phyloP scores from a whole-genome alignment of 169 alveolate genomes.

The Eimeria brunetti region DNA sequence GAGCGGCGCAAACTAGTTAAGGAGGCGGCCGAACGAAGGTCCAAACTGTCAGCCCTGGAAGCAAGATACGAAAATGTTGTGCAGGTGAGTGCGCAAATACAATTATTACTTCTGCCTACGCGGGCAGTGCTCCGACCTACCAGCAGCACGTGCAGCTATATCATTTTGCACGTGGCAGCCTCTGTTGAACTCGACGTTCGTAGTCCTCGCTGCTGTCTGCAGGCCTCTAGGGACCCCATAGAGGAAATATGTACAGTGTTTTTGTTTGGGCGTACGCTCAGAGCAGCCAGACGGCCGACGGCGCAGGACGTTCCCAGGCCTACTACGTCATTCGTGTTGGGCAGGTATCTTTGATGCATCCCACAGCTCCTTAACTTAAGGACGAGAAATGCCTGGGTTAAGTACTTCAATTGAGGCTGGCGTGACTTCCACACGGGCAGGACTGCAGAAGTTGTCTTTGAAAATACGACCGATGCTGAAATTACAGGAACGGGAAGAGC shows the following conservation, averaged over 20 bases:
- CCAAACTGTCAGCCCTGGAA: constrained; percentile 90
- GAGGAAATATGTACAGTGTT: neutral
- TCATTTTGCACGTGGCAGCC: neutral
- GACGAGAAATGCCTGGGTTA: neutral
- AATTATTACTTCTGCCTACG: neutral
- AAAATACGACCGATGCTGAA: neutral
- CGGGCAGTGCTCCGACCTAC: neutral
- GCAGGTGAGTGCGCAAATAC: constrained; percentile 20
- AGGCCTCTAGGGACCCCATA: neutral
- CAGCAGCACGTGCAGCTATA: neutral
- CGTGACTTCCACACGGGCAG: neutral
- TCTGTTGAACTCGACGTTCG: neutral
- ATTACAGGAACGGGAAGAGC: constrained; percentile 71
- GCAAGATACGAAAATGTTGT: constrained; percentile 89
- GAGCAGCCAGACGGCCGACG: constrained; percentile 58
- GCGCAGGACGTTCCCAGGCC: constrained; percentile 68
- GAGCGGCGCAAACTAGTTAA: constrained; percentile 93
- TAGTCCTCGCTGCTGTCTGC: constrained; percentile 17
- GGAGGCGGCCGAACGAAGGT: constrained; percentile 92
- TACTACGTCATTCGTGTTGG: constrained; percentile 72
- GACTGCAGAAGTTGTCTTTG: neutral
- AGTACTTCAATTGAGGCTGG: neutral
- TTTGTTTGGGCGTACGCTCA: neutral
- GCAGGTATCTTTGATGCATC: constrained; percentile 9
- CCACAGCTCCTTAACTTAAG: neutral